phyloP scores from a whole-genome alignment of 805 yeast genomes.

The Candida xiaguanensis region DNA sequence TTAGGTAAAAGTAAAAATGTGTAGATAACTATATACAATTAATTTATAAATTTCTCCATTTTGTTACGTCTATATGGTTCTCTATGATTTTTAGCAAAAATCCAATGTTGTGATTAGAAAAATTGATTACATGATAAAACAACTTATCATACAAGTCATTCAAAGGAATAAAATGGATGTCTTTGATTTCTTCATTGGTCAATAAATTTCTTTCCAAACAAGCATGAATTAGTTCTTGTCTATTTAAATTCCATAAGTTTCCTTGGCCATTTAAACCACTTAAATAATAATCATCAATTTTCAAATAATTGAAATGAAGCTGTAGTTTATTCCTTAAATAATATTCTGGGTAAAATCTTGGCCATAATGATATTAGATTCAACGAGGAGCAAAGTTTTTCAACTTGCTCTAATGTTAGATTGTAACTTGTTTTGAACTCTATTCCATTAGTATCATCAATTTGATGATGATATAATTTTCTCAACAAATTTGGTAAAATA shows the following conservation, averaged over 20 bases:
- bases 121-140: conserved; percentile 37
- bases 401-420: conserved; percentile 37
- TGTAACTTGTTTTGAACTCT: conserved; percentile 46
- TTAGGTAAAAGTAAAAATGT: not conserved
- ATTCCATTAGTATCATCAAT: conserved; percentile 16
- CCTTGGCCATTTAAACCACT: conserved; percentile 34
- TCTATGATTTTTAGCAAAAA: conserved; percentile 17
- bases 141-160: conserved; percentile 30
- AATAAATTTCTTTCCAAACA: conserved; percentile 57
- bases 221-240: conserved; percentile 49
- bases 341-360: conserved; percentile 33
- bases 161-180: conserved; percentile 19
- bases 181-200: conserved; percentile 18
- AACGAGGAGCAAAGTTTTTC: conserved; percentile 31
- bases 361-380: conserved; percentile 37
- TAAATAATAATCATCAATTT: conserved; percentile 50
- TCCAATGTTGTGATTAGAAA: conserved; percentile 39
- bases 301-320: conserved; percentile 39
- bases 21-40: not conserved
- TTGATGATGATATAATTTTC: conserved; percentile 19
- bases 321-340: conserved; percentile 34
- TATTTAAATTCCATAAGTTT: conserved; percentile 43
- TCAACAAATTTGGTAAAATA: conserved; percentile 44
- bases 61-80: conserved; percentile 2
- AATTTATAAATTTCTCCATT: conserved; percentile 5